Conservation (phyloP, 805 yeast genomes). For the Kazachstania martiniae region DNA sequence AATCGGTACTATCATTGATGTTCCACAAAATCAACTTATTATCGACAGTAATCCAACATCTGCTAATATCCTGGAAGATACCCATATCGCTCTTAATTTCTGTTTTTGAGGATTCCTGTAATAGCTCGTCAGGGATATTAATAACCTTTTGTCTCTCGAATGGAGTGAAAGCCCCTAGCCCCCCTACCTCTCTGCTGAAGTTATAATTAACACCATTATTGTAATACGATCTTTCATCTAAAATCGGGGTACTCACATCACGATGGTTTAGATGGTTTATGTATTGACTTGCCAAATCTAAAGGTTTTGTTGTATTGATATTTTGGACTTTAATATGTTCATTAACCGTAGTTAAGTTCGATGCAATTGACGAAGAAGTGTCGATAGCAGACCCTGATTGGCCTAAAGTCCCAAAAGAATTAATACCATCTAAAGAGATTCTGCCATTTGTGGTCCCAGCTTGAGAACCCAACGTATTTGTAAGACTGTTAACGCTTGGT, state of each 20-base stretch:
- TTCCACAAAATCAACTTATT: conserved; percentile 81
- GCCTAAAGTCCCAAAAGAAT: neutral
- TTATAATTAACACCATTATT: conserved; percentile 58
- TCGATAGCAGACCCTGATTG: neutral
- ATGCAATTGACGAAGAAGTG: neutral
- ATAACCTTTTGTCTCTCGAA: conserved; percentile 61
- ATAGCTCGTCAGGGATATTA: conserved; percentile 70
- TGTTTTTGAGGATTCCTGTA: conserved; percentile 58
- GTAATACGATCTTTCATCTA: conserved; percentile 38
- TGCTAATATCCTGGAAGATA: conserved; percentile 62
- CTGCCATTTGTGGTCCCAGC: neutral
- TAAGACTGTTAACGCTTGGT: neutral
- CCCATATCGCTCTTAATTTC: conserved; percentile 72
- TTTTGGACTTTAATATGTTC: conserved; percentile 27
- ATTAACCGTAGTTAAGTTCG: conserved; percentile 7
- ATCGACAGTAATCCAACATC: conserved; percentile 82
- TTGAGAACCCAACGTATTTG: neutral
- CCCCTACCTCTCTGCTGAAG: conserved; percentile 41
- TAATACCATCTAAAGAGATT: neutral
- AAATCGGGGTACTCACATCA: conserved; percentile 46
- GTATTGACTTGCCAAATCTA: conserved; percentile 52
- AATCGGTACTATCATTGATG: conserved; percentile 50
- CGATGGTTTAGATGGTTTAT: conserved; percentile 47
- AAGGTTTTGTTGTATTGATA: conserved; percentile 28
- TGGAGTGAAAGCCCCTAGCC: conserved; percentile 48